A percentile compares a stretch with the other conserved stretches of the same genome.
Conservation (phyloP, 1,284 basidiomycete genomes). For the Naganishia cerealis region DNA sequence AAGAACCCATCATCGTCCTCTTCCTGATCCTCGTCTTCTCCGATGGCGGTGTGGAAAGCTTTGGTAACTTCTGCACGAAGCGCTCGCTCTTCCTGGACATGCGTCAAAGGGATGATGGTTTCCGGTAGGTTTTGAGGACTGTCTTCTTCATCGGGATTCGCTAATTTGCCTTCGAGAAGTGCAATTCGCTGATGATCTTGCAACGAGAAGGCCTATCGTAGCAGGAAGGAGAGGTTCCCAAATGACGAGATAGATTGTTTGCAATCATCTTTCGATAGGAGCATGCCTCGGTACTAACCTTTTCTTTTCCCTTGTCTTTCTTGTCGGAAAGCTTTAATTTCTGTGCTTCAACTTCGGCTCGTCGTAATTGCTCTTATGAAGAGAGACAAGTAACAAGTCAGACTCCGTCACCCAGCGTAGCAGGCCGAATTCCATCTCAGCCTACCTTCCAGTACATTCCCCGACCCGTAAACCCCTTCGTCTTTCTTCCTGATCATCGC, state of each 20-base stretch:
- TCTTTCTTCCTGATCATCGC: slow-evolving; percentile 73
- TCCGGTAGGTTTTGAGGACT: slow-evolving; percentile 20
- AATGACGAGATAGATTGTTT: slow-evolving; percentile 35
- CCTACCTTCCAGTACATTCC: slow-evolving; percentile 72
- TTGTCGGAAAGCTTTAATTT: slow-evolving; percentile 36
- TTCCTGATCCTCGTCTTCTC: slow-evolving; percentile 59
- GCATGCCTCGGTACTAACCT: slow-evolving; percentile 39
- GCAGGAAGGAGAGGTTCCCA: background rate
- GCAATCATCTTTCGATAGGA: background rate
- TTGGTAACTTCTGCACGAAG: slow-evolving; percentile 80
- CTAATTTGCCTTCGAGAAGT: slow-evolving; percentile 45
- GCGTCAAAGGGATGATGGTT: slow-evolving; percentile 60
- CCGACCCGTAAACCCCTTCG: slow-evolving; percentile 71
- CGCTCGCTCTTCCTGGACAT: slow-evolving; percentile 73
- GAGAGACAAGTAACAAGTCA: background rate
- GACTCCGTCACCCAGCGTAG: background rate
- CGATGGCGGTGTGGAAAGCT: slow-evolving; percentile 67
- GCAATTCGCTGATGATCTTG: slow-evolving; percentile 56
- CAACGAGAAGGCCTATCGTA: slow-evolving; percentile 52
- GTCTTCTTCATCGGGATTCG: slow-evolving; percentile 13
- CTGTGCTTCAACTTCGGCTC: slow-evolving; percentile 43
- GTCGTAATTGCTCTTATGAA: slow-evolving; percentile 42
- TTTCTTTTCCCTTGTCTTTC: slow-evolving; percentile 58
- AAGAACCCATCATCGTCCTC: slow-evolving; percentile 60
- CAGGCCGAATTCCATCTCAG: slow-evolving; percentile 3